Percentiles rank a stretch among this genome's conserved stretches.
Evolutionary conservation across 2,329 filamentous ascomycete species (phyloP).

Genomic region (Fonsecaea multimorphosa): DNA sequence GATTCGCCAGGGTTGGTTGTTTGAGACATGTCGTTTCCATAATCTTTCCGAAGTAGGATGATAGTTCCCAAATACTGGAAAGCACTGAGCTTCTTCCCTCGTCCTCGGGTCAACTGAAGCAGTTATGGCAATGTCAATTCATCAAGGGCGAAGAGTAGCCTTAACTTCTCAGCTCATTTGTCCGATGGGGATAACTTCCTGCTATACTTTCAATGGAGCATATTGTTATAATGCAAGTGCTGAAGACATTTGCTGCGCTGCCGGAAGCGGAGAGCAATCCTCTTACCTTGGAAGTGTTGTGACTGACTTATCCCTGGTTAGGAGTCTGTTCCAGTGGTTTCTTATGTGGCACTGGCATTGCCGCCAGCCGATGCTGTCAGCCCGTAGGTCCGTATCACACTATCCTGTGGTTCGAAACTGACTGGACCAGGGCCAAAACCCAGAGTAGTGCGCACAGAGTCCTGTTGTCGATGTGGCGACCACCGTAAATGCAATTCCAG

Average conservation of each 20-base stretch:
- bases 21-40: neutral
- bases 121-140: neutral
- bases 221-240: constrained; percentile 22
- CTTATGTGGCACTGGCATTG: constrained; percentile 26
- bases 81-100: neutral
- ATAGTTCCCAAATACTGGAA: no score
- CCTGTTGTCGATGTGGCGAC: constrained; percentile 16
- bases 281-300: neutral
- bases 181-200: constrained; percentile 19
- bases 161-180: constrained; percentile 13
- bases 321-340: constrained; percentile 26
- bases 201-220: constrained; percentile 24
- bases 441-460: constrained; percentile 22
- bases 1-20: no score
- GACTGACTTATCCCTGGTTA: neutral
- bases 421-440: constrained; percentile 13
- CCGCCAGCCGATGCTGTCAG: constrained; percentile 28
- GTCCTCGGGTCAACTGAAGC: neutral
- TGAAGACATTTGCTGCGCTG: constrained; percentile 25
- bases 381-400: constrained; percentile 11
- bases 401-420: neutral
- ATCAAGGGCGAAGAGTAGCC: neutral
- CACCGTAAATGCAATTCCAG: constrained; percentile 10
- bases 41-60: neutral
- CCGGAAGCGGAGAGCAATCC: constrained; percentile 23